phyloP scores from a whole-genome alignment of 495 filamentous ascomycete species.

The Acidomyces sp. region DNA sequence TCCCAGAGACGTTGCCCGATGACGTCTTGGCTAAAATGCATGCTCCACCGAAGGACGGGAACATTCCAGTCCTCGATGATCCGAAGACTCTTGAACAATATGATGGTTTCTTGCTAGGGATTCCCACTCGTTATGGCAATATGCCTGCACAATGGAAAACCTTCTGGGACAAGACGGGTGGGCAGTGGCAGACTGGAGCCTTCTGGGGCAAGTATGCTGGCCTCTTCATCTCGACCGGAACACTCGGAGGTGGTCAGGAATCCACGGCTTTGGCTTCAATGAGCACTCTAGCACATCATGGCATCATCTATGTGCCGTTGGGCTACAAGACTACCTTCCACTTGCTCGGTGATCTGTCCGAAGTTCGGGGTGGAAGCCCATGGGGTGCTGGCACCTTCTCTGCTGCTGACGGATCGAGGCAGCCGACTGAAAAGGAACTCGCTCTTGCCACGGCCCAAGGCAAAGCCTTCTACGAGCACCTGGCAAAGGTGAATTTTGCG shows the following conservation, averaged over 20 bases:
- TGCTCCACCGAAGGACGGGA: constrained; percentile 60
- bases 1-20: constrained; percentile 72
- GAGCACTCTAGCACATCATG: constrained; percentile 86
- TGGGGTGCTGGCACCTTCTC: constrained; percentile 96
- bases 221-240: constrained; percentile 75
- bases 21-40: constrained; percentile 82
- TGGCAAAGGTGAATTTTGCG: constrained; percentile 54
- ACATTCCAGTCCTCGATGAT: constrained; percentile 50
- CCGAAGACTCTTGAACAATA: constrained; percentile 34
- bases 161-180: constrained; percentile 75
- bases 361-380: constrained; percentile 72
- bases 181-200: constrained; percentile 41
- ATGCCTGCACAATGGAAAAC: constrained; percentile 94
- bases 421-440: constrained; percentile 62
- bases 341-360: constrained; percentile 50
- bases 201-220: constrained; percentile 88
- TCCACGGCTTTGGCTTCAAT: constrained; percentile 68
- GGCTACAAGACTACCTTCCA: constrained; percentile 76
- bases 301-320: constrained; percentile 87
- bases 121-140: constrained; percentile 97
- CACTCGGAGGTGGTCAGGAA: constrained; percentile 84
- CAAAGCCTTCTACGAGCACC: constrained; percentile 68
- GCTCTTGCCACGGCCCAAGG: constrained; percentile 70
- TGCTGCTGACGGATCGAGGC: constrained; percentile 64
- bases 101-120: constrained; percentile 85